Evolutionary conservation across 2,329 filamentous ascomycete species (phyloP).

Genomic region (Penicillium italicum): DNA sequence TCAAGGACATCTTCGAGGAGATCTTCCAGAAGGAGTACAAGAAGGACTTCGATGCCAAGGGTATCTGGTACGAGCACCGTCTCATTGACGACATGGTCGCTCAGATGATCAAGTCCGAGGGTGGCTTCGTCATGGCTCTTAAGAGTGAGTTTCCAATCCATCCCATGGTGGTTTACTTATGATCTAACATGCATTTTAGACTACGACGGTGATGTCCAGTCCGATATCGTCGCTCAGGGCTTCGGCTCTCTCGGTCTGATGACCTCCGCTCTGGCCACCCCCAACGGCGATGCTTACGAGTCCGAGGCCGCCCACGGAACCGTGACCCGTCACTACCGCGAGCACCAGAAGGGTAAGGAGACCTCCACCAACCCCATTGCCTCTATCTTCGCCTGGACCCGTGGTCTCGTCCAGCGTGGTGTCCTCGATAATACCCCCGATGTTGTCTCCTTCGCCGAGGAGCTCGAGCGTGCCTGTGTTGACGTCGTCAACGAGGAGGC

Average conservation of each 20-base stretch:
- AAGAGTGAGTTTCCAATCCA: constrained; percentile 69
- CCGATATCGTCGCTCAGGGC: constrained; percentile 95
- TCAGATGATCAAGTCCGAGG: constrained; percentile 99
- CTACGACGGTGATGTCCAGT: constrained; percentile 98
- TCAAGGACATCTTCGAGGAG: constrained; percentile 99
- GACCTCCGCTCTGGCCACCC: constrained; percentile 96
- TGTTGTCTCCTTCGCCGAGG: constrained; percentile 84
- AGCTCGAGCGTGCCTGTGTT: constrained; percentile 86
- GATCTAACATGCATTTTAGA: constrained; percentile 51
- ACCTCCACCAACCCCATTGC: constrained; percentile 99
- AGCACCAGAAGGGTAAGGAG: constrained; percentile 96
- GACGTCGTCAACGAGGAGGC: constrained; percentile 91
- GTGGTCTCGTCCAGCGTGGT: constrained; percentile 87
- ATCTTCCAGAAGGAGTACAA: constrained; percentile 87
- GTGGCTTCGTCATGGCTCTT: constrained; percentile 94
- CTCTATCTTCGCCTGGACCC: constrained; percentile 98
- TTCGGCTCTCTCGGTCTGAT: constrained; percentile 97
- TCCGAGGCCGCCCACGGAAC: constrained; percentile 97
- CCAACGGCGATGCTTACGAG: constrained; percentile 94
- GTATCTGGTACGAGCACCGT: constrained; percentile 99
- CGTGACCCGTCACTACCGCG: constrained; percentile 96
- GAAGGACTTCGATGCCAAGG: constrained; percentile 81
- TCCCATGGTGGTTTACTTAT: neutral
- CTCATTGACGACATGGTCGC: constrained; percentile 99
- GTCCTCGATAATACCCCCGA: constrained; percentile 84